These are phyloP conservation scores for Ramularia endophylla DNA, from an alignment of 2,329 filamentous ascomycete species.

Conservation along the genomic window DNA sequence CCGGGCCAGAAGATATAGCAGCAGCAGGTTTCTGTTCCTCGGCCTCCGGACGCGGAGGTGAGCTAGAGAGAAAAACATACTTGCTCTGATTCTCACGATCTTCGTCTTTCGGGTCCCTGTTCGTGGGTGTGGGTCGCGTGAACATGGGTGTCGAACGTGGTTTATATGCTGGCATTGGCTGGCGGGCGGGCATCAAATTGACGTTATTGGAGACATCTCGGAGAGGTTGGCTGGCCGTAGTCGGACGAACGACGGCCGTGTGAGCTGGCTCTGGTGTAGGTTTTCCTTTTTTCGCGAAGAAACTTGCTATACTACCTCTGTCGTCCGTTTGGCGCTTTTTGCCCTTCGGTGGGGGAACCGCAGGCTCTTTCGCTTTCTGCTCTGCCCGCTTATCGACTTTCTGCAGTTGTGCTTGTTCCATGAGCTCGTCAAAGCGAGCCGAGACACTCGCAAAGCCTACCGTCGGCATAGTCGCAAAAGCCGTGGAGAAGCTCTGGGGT, in stretches of 20 bases:
- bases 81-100: slow-evolving; percentile 26
- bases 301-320: slow-evolving; percentile 49
- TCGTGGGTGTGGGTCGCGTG: slow-evolving; percentile 25
- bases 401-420: slow-evolving; percentile 29
- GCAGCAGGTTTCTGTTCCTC: slow-evolving; percentile 18
- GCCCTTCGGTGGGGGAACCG: slow-evolving; percentile 24
- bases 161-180: slow-evolving; percentile 18
- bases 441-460: slow-evolving; percentile 35
- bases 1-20: slow-evolving; percentile 1
- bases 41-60: slow-evolving; percentile 29
- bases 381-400: slow-evolving; percentile 24
- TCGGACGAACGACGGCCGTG: not conserved
- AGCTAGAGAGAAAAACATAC: slow-evolving; percentile 47
- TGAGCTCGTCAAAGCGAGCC: slow-evolving; percentile 34
- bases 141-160: slow-evolving; percentile 30
- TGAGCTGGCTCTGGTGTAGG: slow-evolving; percentile 1
- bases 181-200: not conserved
- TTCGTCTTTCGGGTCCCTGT: slow-evolving; percentile 8
- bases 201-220: slow-evolving; percentile 31
- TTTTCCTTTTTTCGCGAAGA: slow-evolving; percentile 39
- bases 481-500: slow-evolving; percentile 24
- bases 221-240: slow-evolving; percentile 13
- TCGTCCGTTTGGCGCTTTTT: slow-evolving; percentile 38
- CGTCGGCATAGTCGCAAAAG: slow-evolving; percentile 20
- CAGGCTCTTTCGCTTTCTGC: slow-evolving; percentile 15